These are phyloP conservation scores for Saturnispora quitensis DNA, from an alignment of 805 yeast species.

Conservation along the genomic window DNA sequence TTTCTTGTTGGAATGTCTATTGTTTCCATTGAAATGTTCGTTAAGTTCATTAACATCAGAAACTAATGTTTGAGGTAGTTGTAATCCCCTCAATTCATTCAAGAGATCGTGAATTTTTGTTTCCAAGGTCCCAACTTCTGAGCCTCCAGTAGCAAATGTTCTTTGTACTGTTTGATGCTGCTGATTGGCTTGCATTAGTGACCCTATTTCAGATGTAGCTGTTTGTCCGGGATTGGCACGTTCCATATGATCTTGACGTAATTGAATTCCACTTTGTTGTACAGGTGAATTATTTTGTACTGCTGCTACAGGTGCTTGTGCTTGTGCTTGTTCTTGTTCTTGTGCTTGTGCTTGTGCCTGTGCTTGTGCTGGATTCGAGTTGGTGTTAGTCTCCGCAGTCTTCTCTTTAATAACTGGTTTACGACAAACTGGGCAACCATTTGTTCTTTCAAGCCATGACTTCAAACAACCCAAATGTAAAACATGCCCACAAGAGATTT, in stretches of 20 bases:
- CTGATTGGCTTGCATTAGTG: neutral
- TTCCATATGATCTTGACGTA: neutral
- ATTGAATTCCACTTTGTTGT: neutral
- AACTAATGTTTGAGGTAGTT: neutral
- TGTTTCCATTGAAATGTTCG: neutral
- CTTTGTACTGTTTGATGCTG: neutral
- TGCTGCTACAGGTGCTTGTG: neutral
- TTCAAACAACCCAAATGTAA: conserved; percentile 84
- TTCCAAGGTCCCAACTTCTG: neutral
- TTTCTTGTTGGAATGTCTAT: too few relatives aligned
- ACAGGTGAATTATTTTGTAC: neutral
- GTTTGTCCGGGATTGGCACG: neutral
- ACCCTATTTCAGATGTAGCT: neutral
- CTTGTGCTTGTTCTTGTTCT: too few relatives aligned
- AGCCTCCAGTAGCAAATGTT: neutral
- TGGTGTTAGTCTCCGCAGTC: neutral
- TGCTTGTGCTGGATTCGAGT: neutral
- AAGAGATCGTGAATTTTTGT: neutral
- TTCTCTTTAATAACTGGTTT: conserved; percentile 42
- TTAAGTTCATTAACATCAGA: neutral
- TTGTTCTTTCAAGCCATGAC: conserved; percentile 88
- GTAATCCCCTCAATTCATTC: neutral
- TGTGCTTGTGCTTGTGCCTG: neutral
- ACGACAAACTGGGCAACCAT: conserved; percentile 89
- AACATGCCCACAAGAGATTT: conserved; percentile 75